Evolutionary conservation across 768 basidiomycete species (phyloP), one percentile per base, ranked within the genome.

Genomic region (Boletus subparvulus): DNA sequence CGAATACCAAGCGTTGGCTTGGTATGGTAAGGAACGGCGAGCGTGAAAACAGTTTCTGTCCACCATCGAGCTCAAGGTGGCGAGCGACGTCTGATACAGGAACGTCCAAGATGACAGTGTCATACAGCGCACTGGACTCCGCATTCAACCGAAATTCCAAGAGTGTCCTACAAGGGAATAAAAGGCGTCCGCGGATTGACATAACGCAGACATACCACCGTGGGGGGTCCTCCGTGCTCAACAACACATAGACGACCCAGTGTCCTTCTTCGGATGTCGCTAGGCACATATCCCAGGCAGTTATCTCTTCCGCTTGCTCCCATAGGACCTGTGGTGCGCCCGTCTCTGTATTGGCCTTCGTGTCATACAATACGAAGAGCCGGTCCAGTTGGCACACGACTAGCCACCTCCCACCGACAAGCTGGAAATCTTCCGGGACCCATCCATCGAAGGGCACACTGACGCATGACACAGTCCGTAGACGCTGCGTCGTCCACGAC

Each of bases 381-480:
- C 16, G 28, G 28, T 28, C 28, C 28, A 7, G 6, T 28, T 28
- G 28, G 28, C 28, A 28, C 28, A 28, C 28, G 7, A 50, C 3
- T 11, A 60, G 24, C 50, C 59, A 60, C 24, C 50, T 43, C 6
- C 50, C 58, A 33, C 37, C 47, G 6, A 58, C 16, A 4, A 58
- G 24, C 5, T 32, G 13, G 2, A 3, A 2, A 16, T 12, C 7
- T 0, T 26, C 11, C 3, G 32, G 17, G 30, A 36, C 3, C 2
- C 6, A 0, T 16, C 35, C 35, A 36, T 55, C 11, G 6, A 50
- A 41, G 17, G 36, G 21, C 17, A 47, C n/a, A 9, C 33, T 11
- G 9, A 41, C 26, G 19, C 24, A 36, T 3, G 50, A 41, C 21
- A 19, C 6, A 5, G 28, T 6, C n/a, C 3, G 36, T 9, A 53